Conservation (phyloP, 768 basidiomycete genomes). For the Xerocomus brunneocitrinus region DNA sequence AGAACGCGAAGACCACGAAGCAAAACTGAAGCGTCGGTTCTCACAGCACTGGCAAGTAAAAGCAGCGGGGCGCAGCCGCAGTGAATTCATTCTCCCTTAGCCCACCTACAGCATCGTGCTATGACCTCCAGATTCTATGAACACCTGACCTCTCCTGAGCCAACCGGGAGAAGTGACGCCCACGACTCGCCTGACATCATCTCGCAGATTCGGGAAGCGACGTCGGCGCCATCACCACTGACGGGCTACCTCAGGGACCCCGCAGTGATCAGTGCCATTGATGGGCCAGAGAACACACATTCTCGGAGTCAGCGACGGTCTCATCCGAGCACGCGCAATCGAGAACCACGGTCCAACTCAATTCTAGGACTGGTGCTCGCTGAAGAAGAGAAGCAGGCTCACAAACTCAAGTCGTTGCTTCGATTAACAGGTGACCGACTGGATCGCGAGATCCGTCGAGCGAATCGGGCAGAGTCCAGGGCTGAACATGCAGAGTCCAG, state of each 20-base stretch:
- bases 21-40: neutral
- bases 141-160: conserved; percentile 24
- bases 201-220: conserved; percentile 40
- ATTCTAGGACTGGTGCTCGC: conserved; percentile 43
- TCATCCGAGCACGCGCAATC: conserved; percentile 37
- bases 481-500: conserved; percentile 50
- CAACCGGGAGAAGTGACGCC: neutral
- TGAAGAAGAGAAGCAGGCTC: conserved; percentile 55
- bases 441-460: conserved; percentile 52
- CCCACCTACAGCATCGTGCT: conserved; percentile 3
- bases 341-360: conserved; percentile 36
- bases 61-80: conserved; percentile 4
- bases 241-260: conserved; percentile 44
- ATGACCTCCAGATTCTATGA: conserved; percentile 32
- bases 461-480: conserved; percentile 46
- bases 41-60: conserved; percentile 9
- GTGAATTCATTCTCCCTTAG: conserved; percentile 6
- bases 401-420: conserved; percentile 50
- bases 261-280: conserved; percentile 32
- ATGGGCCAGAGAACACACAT: conserved; percentile 28
- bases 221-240: conserved; percentile 42
- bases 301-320: conserved; percentile 29
- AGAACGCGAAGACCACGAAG: conserved; percentile 8
- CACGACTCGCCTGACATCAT: conserved; percentile 32
- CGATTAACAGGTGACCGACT: conserved; percentile 49